A percentile compares a stretch with the other conserved stretches of the same genome.
These are phyloP conservation scores for Bryum argenteum DNA, from an alignment of 225 moss, liverwort and hornwort genomes.

Conservation along the genomic window DNA sequence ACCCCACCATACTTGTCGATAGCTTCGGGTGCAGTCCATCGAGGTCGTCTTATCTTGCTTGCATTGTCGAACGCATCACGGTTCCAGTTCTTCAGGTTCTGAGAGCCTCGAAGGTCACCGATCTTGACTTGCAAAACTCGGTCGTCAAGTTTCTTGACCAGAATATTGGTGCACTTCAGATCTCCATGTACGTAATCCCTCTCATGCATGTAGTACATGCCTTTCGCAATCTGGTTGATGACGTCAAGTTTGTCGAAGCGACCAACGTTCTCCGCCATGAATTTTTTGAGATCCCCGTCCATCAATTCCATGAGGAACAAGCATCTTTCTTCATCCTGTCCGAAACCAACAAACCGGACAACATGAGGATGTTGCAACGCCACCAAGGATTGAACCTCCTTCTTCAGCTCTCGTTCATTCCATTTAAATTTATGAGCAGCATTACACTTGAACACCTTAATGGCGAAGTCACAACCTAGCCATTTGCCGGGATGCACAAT, in stretches of 20 bases:
- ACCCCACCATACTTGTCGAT: background rate
- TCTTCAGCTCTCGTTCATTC: constrained; percentile 22
- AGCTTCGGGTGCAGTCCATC: constrained; percentile 28
- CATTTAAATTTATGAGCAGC: background rate
- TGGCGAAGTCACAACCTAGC: constrained; percentile 16
- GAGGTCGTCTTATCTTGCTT: constrained; percentile 3
- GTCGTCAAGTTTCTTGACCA: background rate
- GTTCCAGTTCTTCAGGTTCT: background rate
- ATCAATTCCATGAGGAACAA: constrained; percentile 29
- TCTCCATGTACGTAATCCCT: constrained; percentile 26
- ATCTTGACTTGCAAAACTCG: constrained; percentile 22
- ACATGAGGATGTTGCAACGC: constrained; percentile 30
- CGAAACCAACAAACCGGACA: constrained; percentile 30
- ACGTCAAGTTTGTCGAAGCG: constrained; percentile 26
- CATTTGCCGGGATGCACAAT: background rate
- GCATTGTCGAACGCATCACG: background rate
- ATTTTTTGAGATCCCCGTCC: constrained; percentile 12
- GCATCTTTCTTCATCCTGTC: background rate
- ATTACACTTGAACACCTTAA: constrained; percentile 24
- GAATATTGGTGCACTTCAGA: constrained; percentile 32
- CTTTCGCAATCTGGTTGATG: constrained; percentile 36
- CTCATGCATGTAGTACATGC: constrained; percentile 24
- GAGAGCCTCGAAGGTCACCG: constrained; percentile 20
- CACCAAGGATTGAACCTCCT: constrained; percentile 22
- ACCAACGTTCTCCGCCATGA: background rate